Evolutionary conservation across 2,329 filamentous ascomycete species (phyloP), one percentile per base, ranked within the genome.

Genomic region (Dothideomycetes sp.): DNA sequence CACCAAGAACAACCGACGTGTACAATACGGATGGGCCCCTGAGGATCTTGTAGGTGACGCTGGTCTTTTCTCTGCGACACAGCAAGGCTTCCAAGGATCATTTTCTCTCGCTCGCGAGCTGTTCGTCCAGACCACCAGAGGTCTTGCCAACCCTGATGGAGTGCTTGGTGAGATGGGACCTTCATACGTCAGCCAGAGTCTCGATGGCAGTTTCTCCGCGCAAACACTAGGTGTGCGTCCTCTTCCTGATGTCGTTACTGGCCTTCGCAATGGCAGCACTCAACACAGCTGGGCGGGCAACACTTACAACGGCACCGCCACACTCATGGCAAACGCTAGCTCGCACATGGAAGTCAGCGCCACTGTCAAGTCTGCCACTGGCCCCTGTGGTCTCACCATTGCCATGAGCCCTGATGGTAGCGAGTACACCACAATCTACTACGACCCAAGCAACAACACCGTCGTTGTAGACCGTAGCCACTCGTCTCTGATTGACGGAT

Each of bases 11-110:
- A 57, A 67, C 46, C 60, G 65, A 15, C 63, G 65, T 33, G 59
- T 69, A 12, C 63, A 67, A 38, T 68, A 62, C 56, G 65, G 63
- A 4, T 69, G 65, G 65, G 56, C 61, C 3, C 60, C 58, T 4
- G 65, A 69, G 39, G 65, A 68, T 41, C 54, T 61, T 38, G 45
- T 52, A 19, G 57, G 48, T 7, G 60, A 59, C 34, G 51, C 43
- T 14, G 57, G 55, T 15, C 40, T 59, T 40, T 67, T 65, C 49
- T 60, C 52, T 19, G 49, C 61, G 15, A 53, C 37, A 2, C 64
- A 68, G 46, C 56, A 62, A 46, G 65, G 63, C 7, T 69, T 60
- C 52, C 63, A 67, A 45, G 65, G 65, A 22, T 47, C 61, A 24
- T 56, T 65, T 16, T 59, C 62, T 12, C 54, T 69, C 2, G 63